A percentile compares a stretch with the other conserved stretches of the same genome.
phyloP scores from a whole-genome alignment of 2,329 filamentous ascomycete genomes.

The Parascedosporium putredinis region DNA sequence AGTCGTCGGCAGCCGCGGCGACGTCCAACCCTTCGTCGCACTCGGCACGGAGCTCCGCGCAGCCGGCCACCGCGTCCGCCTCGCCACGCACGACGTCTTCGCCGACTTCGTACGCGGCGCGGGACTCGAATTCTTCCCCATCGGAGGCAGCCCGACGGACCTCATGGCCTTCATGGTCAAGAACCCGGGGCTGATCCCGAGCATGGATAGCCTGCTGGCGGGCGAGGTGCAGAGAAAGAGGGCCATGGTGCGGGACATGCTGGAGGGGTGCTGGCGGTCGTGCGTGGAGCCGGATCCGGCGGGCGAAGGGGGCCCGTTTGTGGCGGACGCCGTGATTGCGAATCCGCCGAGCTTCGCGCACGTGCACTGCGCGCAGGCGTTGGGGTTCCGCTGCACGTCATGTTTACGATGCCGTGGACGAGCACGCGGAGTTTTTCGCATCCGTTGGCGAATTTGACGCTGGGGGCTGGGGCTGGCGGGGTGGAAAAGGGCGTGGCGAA shows the following conservation, averaged over 20 bases:
- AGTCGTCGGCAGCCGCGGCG: slow-evolving; percentile 71
- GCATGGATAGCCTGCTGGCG: slow-evolving; percentile 58
- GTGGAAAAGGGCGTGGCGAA: slow-evolving; percentile 66
- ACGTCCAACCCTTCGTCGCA: slow-evolving; percentile 70
- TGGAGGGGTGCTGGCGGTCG: slow-evolving; percentile 71
- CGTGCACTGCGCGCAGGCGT: slow-evolving; percentile 66
- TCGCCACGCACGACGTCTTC: slow-evolving; percentile 67
- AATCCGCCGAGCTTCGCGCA: slow-evolving; percentile 74
- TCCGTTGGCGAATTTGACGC: slow-evolving; percentile 53
- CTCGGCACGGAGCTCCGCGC: slow-evolving; percentile 64
- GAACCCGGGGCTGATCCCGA: slow-evolving; percentile 69
- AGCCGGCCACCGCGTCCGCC: slow-evolving; percentile 64
- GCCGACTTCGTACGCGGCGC: not conserved
- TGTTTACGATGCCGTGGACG: slow-evolving; percentile 82
- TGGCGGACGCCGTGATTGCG: slow-evolving; percentile 74
- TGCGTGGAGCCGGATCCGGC: slow-evolving; percentile 67
- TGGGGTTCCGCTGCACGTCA: slow-evolving; percentile 69
- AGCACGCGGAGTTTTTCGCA: slow-evolving; percentile 69
- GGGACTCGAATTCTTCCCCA: slow-evolving; percentile 68
- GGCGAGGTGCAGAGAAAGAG: slow-evolving; percentile 62
- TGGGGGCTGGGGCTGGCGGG: slow-evolving; percentile 49
- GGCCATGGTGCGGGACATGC: slow-evolving; percentile 69
- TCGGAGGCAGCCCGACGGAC: slow-evolving; percentile 69
- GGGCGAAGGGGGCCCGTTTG: slow-evolving; percentile 30
- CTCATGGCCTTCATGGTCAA: slow-evolving; percentile 87